Percentiles rank a stretch among this genome's conserved stretches.
These are phyloP conservation scores for Gracilaria caudata DNA, from an alignment of 23 red algal species.

Conservation along the genomic window DNA sequence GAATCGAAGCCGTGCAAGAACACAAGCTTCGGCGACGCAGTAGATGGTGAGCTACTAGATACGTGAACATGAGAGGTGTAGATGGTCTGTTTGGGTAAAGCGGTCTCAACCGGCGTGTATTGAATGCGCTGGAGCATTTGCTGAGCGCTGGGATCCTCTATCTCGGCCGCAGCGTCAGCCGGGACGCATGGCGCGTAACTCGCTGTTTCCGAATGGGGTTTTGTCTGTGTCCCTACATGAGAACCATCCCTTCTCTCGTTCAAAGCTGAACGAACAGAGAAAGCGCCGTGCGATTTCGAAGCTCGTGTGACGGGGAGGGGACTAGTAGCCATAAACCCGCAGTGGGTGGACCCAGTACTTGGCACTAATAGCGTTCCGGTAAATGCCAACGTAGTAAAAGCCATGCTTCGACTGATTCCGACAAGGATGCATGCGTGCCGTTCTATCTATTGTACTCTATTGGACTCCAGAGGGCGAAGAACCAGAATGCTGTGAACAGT, in stretches of 20 bases:
- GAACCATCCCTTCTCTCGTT: background rate
- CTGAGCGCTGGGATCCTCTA: constrained; percentile 24
- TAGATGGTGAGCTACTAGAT: constrained; percentile 1
- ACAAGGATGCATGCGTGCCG: too few species aligned
- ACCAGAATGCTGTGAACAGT: too few species aligned
- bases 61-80: constrained; percentile 49
- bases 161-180: constrained; percentile 19
- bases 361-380: background rate
- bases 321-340: background rate
- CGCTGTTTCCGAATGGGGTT: background rate
- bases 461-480: too few species aligned
- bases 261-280: background rate
- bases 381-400: background rate
- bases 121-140: constrained; percentile 49
- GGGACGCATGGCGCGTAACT: constrained; percentile 41
- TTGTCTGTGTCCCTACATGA: background rate
- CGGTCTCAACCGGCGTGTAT: constrained; percentile 42
- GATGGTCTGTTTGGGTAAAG: constrained; percentile 24
- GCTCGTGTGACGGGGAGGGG: background rate
- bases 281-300: background rate
- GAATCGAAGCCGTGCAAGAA: constrained; percentile 91
- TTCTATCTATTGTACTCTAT: too few species aligned
- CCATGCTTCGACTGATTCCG: background rate
- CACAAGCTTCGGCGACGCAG: constrained; percentile 34
- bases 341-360: background rate